These are phyloP conservation scores for Grosmannia serpens DNA, from an alignment of 2,329 filamentous ascomycete species.

Conservation along the genomic window DNA sequence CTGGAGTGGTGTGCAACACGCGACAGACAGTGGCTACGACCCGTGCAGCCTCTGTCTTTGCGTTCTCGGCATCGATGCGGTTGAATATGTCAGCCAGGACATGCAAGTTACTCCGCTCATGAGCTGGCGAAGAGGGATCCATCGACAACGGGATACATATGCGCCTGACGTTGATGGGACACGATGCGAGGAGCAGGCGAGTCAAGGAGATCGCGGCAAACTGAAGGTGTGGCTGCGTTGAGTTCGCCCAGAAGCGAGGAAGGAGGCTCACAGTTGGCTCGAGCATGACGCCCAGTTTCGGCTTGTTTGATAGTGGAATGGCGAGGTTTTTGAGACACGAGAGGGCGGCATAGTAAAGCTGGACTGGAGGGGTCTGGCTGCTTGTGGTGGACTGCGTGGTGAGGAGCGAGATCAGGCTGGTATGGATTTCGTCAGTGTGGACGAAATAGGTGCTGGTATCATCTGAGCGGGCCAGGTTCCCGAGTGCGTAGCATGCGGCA, in stretches of 20 bases:
- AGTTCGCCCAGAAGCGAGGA: slow-evolving; percentile 41
- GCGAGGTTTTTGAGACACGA: slow-evolving; percentile 55
- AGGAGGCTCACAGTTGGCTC: slow-evolving; percentile 25
- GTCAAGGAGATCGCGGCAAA: slow-evolving; percentile 48
- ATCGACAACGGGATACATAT: slow-evolving; percentile 31
- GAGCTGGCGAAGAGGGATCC: slow-evolving; percentile 23
- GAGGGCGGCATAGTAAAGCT: slow-evolving; percentile 45
- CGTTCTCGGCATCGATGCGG: slow-evolving; percentile 39
- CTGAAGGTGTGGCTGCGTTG: slow-evolving; percentile 43
- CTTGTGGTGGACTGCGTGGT: slow-evolving; percentile 21
- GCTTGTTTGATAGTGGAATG: slow-evolving; percentile 44
- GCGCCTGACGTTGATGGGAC: slow-evolving; percentile 36
- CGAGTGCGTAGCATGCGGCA: slow-evolving; percentile 48
- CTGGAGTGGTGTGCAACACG: slow-evolving; percentile 34
- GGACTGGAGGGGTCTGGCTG: slow-evolving; percentile 15
- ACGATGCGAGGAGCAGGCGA: slow-evolving; percentile 43
- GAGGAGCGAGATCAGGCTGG: slow-evolving; percentile 34
- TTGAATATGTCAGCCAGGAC: slow-evolving; percentile 28
- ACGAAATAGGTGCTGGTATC: slow-evolving; percentile 39
- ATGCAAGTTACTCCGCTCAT: slow-evolving; percentile 24
- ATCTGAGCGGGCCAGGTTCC: slow-evolving; percentile 51
- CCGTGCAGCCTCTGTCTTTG: slow-evolving; percentile 47
- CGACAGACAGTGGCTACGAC: slow-evolving; percentile 41
- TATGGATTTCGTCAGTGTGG: slow-evolving; percentile 28
- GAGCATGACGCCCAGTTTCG: slow-evolving; percentile 36